Evolutionary conservation across 768 basidiomycete species (phyloP).

Genomic region (Kwoniella newhampshirensis): DNA sequence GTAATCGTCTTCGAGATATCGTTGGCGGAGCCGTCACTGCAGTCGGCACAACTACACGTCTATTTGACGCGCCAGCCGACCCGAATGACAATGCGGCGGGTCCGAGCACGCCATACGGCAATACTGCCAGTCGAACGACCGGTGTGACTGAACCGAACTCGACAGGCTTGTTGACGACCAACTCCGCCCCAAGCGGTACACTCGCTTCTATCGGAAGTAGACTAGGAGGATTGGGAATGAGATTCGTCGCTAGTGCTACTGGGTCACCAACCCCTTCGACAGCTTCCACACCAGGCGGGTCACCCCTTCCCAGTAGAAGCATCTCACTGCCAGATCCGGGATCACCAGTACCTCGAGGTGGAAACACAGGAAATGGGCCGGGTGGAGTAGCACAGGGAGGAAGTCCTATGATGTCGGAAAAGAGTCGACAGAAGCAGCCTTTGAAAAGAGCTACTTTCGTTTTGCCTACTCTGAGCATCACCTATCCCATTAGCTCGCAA

Average conservation of each 20-base stretch:
- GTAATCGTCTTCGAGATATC: constrained; percentile 48
- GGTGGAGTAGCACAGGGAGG: not conserved
- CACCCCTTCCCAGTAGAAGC: constrained; percentile 19
- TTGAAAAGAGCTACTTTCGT: constrained; percentile 90
- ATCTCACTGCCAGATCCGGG: constrained; percentile 22
- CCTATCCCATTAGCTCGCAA: constrained; percentile 83
- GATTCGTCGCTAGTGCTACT: constrained; percentile 26
- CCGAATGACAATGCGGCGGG: not conserved
- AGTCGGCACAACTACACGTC: constrained; percentile 16
- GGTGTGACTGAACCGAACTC: constrained; percentile 2
- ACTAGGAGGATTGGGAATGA: constrained; percentile 37
- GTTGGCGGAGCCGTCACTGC: constrained; percentile 36
- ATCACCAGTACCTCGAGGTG: constrained; percentile 3
- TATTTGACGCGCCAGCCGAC: constrained; percentile 15
- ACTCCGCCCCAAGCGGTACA: constrained; percentile 33
- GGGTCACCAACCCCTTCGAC: not conserved
- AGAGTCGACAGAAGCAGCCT: constrained; percentile 56
- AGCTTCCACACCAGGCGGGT: constrained; percentile 2
- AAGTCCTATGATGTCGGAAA: constrained; percentile 26
- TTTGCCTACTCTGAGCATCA: constrained; percentile 75
- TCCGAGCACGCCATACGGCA: constrained; percentile 8
- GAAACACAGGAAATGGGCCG: too few species aligned
- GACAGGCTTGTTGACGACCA: constrained; percentile 9
- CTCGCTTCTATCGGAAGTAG: constrained; percentile 45
- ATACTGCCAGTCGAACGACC: not conserved